Percentiles rank a stretch among this genome's conserved stretches.
Evolutionary conservation across 192 early-diverging fungal species (phyloP).

Genomic region (Geranomyces michiganensis): DNA sequence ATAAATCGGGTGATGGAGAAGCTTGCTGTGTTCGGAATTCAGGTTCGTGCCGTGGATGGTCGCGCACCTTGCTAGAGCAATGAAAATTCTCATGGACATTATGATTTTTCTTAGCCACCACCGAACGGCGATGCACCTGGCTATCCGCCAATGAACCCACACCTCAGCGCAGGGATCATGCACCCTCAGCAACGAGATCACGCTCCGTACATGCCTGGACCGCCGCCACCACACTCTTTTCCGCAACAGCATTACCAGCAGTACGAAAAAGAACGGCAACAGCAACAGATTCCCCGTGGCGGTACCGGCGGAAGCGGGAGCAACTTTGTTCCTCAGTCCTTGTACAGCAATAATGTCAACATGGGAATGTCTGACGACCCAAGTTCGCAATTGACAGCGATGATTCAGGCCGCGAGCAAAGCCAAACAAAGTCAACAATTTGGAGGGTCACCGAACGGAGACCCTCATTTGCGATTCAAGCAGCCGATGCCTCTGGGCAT

Average conservation of each 20-base stretch:
- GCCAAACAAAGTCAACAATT: slow-evolving; percentile 29
- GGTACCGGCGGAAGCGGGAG: too few relatives aligned
- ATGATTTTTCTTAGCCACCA: not conserved
- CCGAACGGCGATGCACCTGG: not conserved
- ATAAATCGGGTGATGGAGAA: slow-evolving; percentile 34
- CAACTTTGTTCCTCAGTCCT: slow-evolving; percentile 7
- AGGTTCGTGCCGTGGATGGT: slow-evolving; percentile 3
- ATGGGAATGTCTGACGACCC: slow-evolving; percentile 31
- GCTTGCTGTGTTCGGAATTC: slow-evolving; percentile 28
- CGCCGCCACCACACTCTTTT: not conserved
- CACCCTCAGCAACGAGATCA: not conserved
- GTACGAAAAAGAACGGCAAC: not conserved
- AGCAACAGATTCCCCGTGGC: not conserved
- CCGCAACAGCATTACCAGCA: not conserved
- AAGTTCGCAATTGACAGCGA: slow-evolving; percentile 28
- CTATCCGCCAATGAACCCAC: not conserved
- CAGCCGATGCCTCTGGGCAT: not conserved
- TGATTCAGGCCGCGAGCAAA: slow-evolving; percentile 37
- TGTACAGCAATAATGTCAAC: slow-evolving; percentile 27
- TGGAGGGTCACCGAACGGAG: not conserved
- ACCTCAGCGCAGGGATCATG: not conserved
- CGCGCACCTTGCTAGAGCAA: too few relatives aligned
- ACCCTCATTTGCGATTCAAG: not conserved
- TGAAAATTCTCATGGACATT: too few relatives aligned
- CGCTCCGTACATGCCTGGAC: slow-evolving; percentile 6